Percentiles rank a stretch among this genome's conserved stretches.
phyloP scores from a whole-genome alignment of 768 basidiomycete genomes.

The Boletellus emodensis region DNA sequence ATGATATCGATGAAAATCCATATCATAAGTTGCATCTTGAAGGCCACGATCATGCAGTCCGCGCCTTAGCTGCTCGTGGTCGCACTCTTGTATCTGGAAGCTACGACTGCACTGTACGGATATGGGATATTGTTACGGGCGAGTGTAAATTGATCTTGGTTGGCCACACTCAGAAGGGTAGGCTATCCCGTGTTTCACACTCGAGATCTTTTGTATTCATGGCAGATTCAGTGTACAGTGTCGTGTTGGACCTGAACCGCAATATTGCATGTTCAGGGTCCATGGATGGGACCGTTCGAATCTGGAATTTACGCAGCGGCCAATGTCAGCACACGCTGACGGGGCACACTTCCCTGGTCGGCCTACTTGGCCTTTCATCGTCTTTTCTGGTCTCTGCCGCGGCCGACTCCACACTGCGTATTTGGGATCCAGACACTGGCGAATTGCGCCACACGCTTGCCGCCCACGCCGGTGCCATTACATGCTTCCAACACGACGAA shows the following conservation, averaged over 20 bases:
- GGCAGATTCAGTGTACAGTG: slow-evolving; percentile 74
- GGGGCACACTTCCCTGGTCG: slow-evolving; percentile 94
- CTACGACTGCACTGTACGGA: slow-evolving; percentile 91
- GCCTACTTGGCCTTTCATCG: slow-evolving; percentile 84
- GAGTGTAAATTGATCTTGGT: slow-evolving; percentile 73
- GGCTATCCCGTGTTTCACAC: slow-evolving; percentile 25
- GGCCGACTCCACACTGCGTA: slow-evolving; percentile 89
- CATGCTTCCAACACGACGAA: slow-evolving; percentile 98
- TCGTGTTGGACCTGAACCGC: slow-evolving; percentile 82
- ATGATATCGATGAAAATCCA: slow-evolving; percentile 78
- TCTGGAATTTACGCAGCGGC: slow-evolving; percentile 88
- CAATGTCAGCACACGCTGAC: slow-evolving; percentile 75
- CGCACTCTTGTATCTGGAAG: slow-evolving; percentile 91
- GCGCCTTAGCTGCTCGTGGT: slow-evolving; percentile 88
- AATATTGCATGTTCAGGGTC: slow-evolving; percentile 95
- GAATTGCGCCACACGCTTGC: slow-evolving; percentile 77
- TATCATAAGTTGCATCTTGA: slow-evolving; percentile 81
- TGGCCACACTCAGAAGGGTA: slow-evolving; percentile 90
- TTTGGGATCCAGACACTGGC: slow-evolving; percentile 90
- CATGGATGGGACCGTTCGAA: slow-evolving; percentile 95
- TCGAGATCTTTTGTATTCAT: slow-evolving; percentile 3
- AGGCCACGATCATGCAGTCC: slow-evolving; percentile 89
- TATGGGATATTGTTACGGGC: slow-evolving; percentile 91
- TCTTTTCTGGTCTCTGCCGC: slow-evolving; percentile 93
- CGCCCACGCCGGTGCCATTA: slow-evolving; percentile 96